Percentiles rank a stretch among this genome's conserved stretches.
These are phyloP conservation scores for Stephania yunnanensis DNA, from an alignment of 164 flowering plant genomes.

Conservation along the genomic window DNA sequence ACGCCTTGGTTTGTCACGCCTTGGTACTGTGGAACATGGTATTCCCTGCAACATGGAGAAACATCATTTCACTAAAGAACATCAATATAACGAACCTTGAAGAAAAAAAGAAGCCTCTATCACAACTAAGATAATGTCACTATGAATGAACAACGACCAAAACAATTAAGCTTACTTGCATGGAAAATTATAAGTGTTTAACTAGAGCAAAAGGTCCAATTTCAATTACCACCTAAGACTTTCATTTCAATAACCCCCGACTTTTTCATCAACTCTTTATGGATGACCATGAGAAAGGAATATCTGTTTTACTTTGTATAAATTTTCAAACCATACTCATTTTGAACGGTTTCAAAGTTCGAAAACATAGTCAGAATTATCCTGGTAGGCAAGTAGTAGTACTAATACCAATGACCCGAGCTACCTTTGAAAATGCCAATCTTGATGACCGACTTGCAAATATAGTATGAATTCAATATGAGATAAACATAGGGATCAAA, in stretches of 20 bases:
- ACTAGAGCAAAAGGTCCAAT: background rate
- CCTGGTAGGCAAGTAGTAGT: background rate
- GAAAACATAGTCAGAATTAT: background rate
- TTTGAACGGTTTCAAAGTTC: background rate
- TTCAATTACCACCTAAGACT: background rate
- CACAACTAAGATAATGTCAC: background rate
- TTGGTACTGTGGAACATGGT: conserved; percentile 39
- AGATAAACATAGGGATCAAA: background rate
- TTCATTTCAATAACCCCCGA: background rate
- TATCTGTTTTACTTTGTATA: background rate
- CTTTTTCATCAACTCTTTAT: background rate
- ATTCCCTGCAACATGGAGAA: conserved; percentile 39
- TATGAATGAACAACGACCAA: background rate
- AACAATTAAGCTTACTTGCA: background rate
- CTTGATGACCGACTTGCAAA: background rate
- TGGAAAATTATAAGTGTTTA: background rate
- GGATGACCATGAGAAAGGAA: background rate
- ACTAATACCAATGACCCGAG: background rate
- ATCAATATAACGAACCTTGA: background rate
- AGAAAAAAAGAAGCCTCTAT: background rate
- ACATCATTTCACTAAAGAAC: background rate
- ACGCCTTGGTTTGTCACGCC: conserved; percentile 59
- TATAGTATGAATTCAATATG: background rate
- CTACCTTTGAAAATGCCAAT: background rate
- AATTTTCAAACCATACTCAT: too few relatives aligned